A percentile compares a stretch with the other conserved stretches of the same genome.
Conservation (phyloP, 345 rosid genomes). For the Ricinus communis region DNA sequence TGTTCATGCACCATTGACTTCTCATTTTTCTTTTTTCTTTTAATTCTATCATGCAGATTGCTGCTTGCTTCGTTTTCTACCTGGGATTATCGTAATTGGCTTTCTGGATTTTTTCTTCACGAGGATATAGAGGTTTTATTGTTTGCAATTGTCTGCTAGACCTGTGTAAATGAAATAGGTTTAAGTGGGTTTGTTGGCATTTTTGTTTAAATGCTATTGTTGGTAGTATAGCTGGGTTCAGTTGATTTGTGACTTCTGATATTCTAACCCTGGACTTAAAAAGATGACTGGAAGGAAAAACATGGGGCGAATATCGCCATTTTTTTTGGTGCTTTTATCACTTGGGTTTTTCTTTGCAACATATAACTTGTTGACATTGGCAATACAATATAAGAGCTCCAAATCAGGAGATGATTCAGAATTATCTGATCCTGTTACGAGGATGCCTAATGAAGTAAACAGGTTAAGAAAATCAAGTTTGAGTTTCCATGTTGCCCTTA, state of each 20-base stretch:
- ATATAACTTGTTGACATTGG: conserved; percentile 67
- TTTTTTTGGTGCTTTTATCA: conserved; percentile 58
- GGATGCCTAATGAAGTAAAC: conserved; percentile 57
- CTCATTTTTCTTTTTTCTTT: background rate
- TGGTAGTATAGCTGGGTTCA: conserved; percentile 14
- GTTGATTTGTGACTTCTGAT: conserved; percentile 12
- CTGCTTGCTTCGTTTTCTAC: background rate
- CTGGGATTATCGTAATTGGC: conserved; percentile 18
- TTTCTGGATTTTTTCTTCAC: background rate
- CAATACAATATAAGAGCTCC: conserved; percentile 31
- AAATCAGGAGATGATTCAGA: conserved; percentile 29
- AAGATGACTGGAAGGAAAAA: conserved; percentile 42
- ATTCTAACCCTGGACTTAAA: background rate
- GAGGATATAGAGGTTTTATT: conserved; percentile 10
- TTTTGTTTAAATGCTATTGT: conserved; percentile 15
- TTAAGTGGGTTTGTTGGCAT: background rate
- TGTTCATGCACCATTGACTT: conserved; percentile 9
- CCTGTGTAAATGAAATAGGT: conserved; percentile 16
- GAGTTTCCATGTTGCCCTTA: conserved; percentile 81
- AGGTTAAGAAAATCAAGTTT: conserved; percentile 36
- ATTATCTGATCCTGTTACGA: conserved; percentile 61
- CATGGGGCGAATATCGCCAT: conserved; percentile 59
- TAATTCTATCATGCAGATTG: conserved; percentile 30
- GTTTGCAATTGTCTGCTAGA: conserved; percentile 16
- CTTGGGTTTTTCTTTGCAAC: conserved; percentile 72